Base-by-base conservation (phyloP, 2,329 filamentous ascomycete species). In the Trichophyton benhamiae region DNA sequence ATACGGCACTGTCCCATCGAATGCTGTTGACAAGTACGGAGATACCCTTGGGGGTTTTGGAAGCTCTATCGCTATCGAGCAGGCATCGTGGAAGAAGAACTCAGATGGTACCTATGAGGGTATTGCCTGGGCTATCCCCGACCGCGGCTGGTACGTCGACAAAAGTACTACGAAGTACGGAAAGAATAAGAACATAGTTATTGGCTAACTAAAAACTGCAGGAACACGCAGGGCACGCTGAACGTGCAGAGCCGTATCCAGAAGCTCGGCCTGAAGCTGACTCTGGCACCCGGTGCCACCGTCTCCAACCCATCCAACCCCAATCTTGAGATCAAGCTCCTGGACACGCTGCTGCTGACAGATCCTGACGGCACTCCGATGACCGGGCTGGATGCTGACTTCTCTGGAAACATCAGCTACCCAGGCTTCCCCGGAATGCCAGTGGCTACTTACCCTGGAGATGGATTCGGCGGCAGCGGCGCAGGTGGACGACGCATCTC, bases 1-100 rank as follows among this genome's bases (percentile, higher is more conserved):
- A 8, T 89, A 84, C 68, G 87, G 87, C 3, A 80, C 77, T 61
- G 72, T 89, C 2, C 73, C 80, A 0, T 77, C 78, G 36, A 78
- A 84, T 67, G 79, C 80, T 2, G 75, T 79, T 36, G 87, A 89
- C 73, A 84, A 85, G 68, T 85, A 81, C 66, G 85, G 85, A 33
- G 87, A 89, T 68, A 89, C 85, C 0, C 75, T 89, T 33, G 85
- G 84, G 42, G 84, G 85, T 1, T 77, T 87, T 59, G 87, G 87
- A 7, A 86, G 82, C 62, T 79, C 83, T 11, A 82, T 87, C 66
- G 82, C 84, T n/a, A 73, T 89, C 33, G 82, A 86, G 61, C 75
- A 76, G 62, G 74, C 71, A 38, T 79, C 80, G 7, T 89, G 86
- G 85, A 79, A 76, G 66, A 82, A 80, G 68, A 72, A 72, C 1